Evolutionary conservation across 768 basidiomycete genomes (phyloP), one percentile per base, ranked within the genome.

Genomic region (Galerina marginata): DNA sequence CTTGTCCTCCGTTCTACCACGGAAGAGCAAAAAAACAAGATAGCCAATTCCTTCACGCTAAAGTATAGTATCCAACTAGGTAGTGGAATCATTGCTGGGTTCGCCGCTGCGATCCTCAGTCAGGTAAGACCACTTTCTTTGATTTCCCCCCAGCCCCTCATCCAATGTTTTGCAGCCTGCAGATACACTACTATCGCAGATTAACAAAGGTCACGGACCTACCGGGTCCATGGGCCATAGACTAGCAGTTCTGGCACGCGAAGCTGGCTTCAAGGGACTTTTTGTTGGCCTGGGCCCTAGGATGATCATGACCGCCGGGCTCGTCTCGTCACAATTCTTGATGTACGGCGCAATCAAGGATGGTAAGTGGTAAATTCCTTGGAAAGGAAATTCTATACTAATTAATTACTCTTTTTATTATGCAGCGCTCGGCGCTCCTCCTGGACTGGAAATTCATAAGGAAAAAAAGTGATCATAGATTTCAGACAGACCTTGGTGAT

Each of bases 171-270:
- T 39, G 20, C 71, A 92, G 86, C 91, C 91, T 25, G 93, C 92
- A 20, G 93, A 95, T 67, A 92, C 92, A 0, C 79, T 94, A 2
- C 78, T 93, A 16, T 87, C 85, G 36, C 88, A 93, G 70, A 91
- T 94, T 57, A 95, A 95, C 76, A 94, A 92, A 74, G 92, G 92
- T 0, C 89, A 93, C 62, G 92, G 92, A 0, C 92, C 91, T 0
- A 79, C 76, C 10, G 91, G 92, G 9, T 84, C 87, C 1, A 93
- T 94, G 92, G 63, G 83, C 1, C 75, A 83, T 65, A 84, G 92
- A 44, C 81, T 94, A 14, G 65, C 75, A 16, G 74, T 78, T 12
- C 80, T 94, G 4, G 88, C 89, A 2, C 81, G 80, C 50, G 84
- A 93, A 71, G 86, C 88, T 14, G 92, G 91, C 3, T 76, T 92